Evolutionary conservation across 1,284 basidiomycete genomes (phyloP), one percentile per base, ranked within the genome.

Genomic region (Trichosporon sp.): DNA sequence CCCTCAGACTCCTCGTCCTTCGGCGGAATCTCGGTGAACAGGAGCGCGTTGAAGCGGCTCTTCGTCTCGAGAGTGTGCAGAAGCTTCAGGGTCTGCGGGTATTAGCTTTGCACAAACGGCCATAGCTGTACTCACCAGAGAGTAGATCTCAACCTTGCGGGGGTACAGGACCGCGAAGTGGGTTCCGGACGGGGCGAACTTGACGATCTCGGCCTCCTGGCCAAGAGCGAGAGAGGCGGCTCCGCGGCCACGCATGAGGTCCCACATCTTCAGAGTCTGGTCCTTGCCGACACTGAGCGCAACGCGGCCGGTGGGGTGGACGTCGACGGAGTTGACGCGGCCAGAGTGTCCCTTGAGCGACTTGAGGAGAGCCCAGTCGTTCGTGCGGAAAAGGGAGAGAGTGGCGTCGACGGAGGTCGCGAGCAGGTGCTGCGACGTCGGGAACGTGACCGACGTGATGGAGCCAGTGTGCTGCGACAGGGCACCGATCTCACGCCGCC

Each of bases 381-480:
- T 89, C 0, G 94, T 91, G 58, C 91, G 89, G 85, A 98, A 98
- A 34, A 98, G 86, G 75, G 91, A 92, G 23, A 99, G 85, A 0
- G 92, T 91, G 4, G 93, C 91, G 77, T 96, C 95, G 76, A 93
- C 93, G 0, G 93, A 94, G 0, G 93, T 90, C 8, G 93, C 92
- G 42, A 98, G 85, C 2, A 98, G 86, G 81, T 96, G 92, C 1
- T 93, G 93, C 7, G 90, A 88, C 0, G 94, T 92, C 1, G 94
- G 92, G 80, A 98, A 98, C 35, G 86, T 85, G 27, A 98, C 87
- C 73, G 92, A 89, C 0, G 95, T 98, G 78, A 98, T 94, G 6
- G 95, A 97, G 23, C 94, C 95, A 85, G 93, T 88, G 81, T 97
- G 95, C 70, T 97, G 93, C 85, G 92, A 91, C 66, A 99, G 84